phyloP scores from a whole-genome alignment of 768 basidiomycete species.

The Leccinum rimulosum region DNA sequence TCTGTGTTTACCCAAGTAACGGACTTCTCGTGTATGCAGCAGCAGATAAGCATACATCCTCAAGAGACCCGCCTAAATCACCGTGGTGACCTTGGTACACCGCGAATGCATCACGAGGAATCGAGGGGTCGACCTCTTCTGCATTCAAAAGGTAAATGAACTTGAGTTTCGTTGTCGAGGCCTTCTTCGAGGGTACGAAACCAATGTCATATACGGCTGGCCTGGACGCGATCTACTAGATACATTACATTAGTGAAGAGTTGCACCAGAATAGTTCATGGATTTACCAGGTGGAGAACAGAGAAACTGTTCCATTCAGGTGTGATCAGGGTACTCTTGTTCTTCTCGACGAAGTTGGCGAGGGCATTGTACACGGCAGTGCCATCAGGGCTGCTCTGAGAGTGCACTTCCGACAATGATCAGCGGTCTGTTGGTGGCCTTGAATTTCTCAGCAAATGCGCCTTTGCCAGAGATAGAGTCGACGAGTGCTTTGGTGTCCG shows the following conservation, averaged over 20 bases:
- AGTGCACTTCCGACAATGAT: constrained; percentile 91
- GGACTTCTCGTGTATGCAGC: constrained; percentile 89
- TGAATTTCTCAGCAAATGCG: constrained; percentile 82
- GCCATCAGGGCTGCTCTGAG: constrained; percentile 79
- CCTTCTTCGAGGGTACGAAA: constrained; percentile 82
- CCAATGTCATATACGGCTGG: constrained; percentile 94
- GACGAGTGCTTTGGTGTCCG: constrained; percentile 68
- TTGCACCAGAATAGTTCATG: not conserved
- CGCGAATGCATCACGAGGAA: constrained; percentile 91
- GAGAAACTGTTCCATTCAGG: constrained; percentile 96
- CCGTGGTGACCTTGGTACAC: constrained; percentile 99
- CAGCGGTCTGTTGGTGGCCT: constrained; percentile 83
- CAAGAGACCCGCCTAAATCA: constrained; percentile 92
- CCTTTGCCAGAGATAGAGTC: constrained; percentile 78
- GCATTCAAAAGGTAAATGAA: constrained; percentile 97
- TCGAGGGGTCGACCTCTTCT: constrained; percentile 88
- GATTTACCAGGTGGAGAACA: constrained; percentile 80
- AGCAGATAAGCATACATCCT: constrained; percentile 91
- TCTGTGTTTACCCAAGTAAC: constrained; percentile 97
- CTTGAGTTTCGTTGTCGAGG: constrained; percentile 76
- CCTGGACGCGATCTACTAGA: constrained; percentile 78
- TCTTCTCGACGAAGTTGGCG: constrained; percentile 73
- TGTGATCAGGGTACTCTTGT: constrained; percentile 73
- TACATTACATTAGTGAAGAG: not conserved
- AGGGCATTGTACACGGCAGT: constrained; percentile 73